Evolutionary conservation across 1,284 basidiomycete genomes (phyloP).

Genomic region (Apiotrichum akiyoshidainum): DNA sequence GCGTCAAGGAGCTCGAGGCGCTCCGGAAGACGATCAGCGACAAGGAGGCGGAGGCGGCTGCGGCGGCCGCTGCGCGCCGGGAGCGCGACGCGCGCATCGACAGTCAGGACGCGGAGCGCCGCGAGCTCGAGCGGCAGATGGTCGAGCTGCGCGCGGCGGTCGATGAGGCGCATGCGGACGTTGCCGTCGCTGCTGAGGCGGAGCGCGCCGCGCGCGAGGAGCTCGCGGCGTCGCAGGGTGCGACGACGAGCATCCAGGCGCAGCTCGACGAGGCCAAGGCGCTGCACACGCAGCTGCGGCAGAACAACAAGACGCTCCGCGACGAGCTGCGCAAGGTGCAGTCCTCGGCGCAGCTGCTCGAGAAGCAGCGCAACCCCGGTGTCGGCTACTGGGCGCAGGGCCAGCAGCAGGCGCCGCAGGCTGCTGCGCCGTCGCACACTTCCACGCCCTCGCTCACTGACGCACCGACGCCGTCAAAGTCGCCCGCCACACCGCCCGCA

Average conservation of each 20-base stretch:
- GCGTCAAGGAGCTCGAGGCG: constrained; percentile 68
- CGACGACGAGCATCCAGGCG: constrained; percentile 41
- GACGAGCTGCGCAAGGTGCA: constrained; percentile 92
- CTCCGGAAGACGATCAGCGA: constrained; percentile 61
- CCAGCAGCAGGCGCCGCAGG: background rate
- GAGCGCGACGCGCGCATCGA: constrained; percentile 60
- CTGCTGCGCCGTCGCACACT: background rate
- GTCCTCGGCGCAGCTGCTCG: constrained; percentile 80
- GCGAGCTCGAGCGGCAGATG: constrained; percentile 57
- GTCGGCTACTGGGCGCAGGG: constrained; percentile 75
- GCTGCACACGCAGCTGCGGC: constrained; percentile 30
- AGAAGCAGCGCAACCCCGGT: constrained; percentile 84
- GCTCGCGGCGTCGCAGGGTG: constrained; percentile 38
- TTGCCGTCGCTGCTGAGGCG: constrained; percentile 44
- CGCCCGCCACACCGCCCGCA: constrained; percentile 9
- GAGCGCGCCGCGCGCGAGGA: constrained; percentile 52
- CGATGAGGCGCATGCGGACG: constrained; percentile 57
- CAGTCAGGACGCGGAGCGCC: constrained; percentile 59
- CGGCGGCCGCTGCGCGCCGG: constrained; percentile 58
- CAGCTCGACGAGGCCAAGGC: constrained; percentile 50
- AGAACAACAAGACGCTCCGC: constrained; percentile 73
- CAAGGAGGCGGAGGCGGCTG: constrained; percentile 54
- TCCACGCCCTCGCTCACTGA: background rate
- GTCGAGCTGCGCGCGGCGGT: constrained; percentile 45
- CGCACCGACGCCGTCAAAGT: background rate